Conservation (phyloP, 108 stramenopile genomes). For the Aureococcus anophagefferens region DNA sequence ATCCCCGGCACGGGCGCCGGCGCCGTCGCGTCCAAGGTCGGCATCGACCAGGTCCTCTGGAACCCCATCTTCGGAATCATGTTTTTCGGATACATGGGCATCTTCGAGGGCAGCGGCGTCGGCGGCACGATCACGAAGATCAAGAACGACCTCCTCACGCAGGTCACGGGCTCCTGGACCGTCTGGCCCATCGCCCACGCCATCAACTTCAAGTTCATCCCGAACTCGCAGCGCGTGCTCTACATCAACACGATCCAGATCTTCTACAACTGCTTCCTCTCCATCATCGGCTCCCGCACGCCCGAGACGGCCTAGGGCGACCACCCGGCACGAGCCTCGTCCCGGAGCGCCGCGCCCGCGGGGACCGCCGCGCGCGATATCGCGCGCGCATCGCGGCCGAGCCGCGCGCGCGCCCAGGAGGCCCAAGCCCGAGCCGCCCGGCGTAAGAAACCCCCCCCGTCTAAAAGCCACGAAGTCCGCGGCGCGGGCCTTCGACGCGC, state of each 20-base stretch:
- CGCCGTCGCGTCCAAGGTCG: constrained; percentile 83
- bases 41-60: constrained; percentile 83
- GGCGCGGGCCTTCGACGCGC: too few species aligned
- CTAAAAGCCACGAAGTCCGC: too few species aligned
- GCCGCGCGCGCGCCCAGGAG: too few species aligned
- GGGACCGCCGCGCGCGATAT: too few species aligned
- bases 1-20: constrained; percentile 75
- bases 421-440: too few species aligned
- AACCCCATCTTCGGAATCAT: constrained; percentile 85
- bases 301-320: too few species aligned
- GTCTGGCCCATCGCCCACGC: constrained; percentile 69
- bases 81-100: constrained; percentile 89
- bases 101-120: constrained; percentile 67
- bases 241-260: constrained; percentile 94
- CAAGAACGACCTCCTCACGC: constrained; percentile 77
- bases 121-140: constrained; percentile 73
- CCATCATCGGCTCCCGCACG: constrained; percentile 77
- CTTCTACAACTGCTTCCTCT: constrained; percentile 82
- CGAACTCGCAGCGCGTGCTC: constrained; percentile 74
- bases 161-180: constrained; percentile 74
- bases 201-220: constrained; percentile 88
- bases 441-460: too few species aligned
- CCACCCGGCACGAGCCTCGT: too few species aligned
- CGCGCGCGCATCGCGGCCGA: too few species aligned
- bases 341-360: too few species aligned